These are phyloP conservation scores for Pichia deserticola DNA, from an alignment of 805 yeast species.

Conservation along the genomic window DNA sequence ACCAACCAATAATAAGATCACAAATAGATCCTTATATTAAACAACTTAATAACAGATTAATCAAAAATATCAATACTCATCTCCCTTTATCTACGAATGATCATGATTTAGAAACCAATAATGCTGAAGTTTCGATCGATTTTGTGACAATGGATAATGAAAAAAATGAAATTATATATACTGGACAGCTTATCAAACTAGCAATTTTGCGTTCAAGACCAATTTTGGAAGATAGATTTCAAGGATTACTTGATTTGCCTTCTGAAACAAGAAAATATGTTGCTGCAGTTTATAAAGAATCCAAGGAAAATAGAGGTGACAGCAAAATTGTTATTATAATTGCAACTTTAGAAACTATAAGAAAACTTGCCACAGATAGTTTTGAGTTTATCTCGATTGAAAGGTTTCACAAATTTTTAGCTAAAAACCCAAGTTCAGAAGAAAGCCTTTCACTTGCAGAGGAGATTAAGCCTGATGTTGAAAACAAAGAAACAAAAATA, in stretches of 20 bases:
- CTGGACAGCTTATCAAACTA: slow-evolving; percentile 35
- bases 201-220: slow-evolving; percentile 34
- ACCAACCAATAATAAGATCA: slow-evolving; percentile 57
- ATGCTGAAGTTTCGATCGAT: slow-evolving; percentile 34
- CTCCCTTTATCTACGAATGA: slow-evolving; percentile 29
- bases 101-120: slow-evolving; percentile 18
- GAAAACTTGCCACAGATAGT: slow-evolving; percentile 18
- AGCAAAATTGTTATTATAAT: slow-evolving; percentile 25
- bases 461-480: neutral
- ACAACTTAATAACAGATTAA: slow-evolving; percentile 54
- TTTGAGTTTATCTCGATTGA: slow-evolving; percentile 4
- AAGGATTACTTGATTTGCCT: slow-evolving; percentile 29
- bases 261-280: slow-evolving; percentile 29
- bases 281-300: slow-evolving; percentile 32
- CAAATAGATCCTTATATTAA: slow-evolving; percentile 53
- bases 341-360: slow-evolving; percentile 27
- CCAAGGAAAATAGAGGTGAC: slow-evolving; percentile 34
- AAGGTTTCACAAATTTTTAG: neutral
- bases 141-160: slow-evolving; percentile 14
- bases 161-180: slow-evolving; percentile 52
- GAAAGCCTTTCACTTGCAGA: slow-evolving; percentile 3
- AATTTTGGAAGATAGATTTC: slow-evolving; percentile 21
- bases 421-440: neutral
- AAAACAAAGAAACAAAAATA: too few species aligned
- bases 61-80: slow-evolving; percentile 30